These are phyloP conservation scores for Chlorella sp. DNA, from an alignment of 139 green algal genomes.

Conservation along the genomic window DNA sequence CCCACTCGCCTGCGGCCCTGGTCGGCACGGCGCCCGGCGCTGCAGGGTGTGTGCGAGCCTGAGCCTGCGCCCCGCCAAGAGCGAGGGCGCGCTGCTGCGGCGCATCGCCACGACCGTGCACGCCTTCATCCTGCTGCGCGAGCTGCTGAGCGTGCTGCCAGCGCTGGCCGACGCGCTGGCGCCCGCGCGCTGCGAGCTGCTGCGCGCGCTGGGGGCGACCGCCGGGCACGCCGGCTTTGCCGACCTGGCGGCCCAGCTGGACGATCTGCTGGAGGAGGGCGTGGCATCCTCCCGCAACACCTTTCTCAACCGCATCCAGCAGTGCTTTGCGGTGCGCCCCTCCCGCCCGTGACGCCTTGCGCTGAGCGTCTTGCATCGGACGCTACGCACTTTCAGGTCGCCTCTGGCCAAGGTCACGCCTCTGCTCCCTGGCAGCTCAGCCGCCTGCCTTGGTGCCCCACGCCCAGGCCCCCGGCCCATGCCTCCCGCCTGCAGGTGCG, in stretches of 20 bases:
- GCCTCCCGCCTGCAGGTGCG: too few relatives aligned
- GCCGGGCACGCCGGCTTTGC: slow-evolving; percentile 34
- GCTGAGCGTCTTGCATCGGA: too few relatives aligned
- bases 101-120: slow-evolving; percentile 40
- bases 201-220: slow-evolving; percentile 37
- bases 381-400: too few relatives aligned
- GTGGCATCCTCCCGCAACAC: slow-evolving; percentile 39
- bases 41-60: slow-evolving; percentile 52
- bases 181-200: slow-evolving; percentile 33
- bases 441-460: too few relatives aligned
- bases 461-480: too few relatives aligned
- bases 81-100: slow-evolving; percentile 12
- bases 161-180: slow-evolving; percentile 41
- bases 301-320: slow-evolving; percentile 71
- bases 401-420: too few relatives aligned
- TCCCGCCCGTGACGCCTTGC: too few relatives aligned
- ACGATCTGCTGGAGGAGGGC: slow-evolving; percentile 63
- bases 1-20: too few relatives aligned
- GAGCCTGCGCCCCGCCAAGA: slow-evolving; percentile 11
- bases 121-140: slow-evolving; percentile 56
- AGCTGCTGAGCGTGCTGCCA: slow-evolving; percentile 50
- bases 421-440: too few relatives aligned
- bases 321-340: slow-evolving; percentile 85
- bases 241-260: slow-evolving; percentile 35
- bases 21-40: too few relatives aligned